Evolutionary conservation across 192 early-diverging fungal species (phyloP).

Genomic region (Spinellus fusiger): DNA sequence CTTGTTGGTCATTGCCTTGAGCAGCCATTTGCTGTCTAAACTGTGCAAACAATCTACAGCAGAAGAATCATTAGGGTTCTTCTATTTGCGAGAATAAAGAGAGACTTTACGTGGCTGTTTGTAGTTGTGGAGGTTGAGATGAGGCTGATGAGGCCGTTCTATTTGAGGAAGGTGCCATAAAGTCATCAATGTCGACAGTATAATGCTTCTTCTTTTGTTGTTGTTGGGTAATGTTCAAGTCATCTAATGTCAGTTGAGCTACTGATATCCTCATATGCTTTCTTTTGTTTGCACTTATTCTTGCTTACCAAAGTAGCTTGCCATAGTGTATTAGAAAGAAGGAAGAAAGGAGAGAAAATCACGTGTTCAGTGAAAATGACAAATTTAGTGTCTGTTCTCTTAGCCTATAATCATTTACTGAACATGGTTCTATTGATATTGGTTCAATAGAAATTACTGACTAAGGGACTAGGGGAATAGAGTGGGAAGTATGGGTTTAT

Average conservation of each 20-base stretch:
- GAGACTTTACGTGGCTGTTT: slow-evolving; percentile 14
- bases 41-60: slow-evolving; percentile 18
- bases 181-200: slow-evolving; percentile 23
- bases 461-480: no score
- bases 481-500: no score
- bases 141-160: neutral
- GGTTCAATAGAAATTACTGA: no score
- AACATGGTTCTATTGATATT: no score
- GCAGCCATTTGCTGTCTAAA: slow-evolving; percentile 23
- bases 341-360: neutral
- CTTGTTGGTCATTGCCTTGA: slow-evolving; percentile 25
- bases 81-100: neutral
- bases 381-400: neutral
- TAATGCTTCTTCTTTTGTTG: slow-evolving; percentile 7
- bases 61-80: neutral
- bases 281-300: neutral
- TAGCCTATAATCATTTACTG: neutral
- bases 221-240: slow-evolving; percentile 14
- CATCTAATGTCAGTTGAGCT: no score
- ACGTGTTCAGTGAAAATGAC: neutral
- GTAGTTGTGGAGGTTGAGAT: slow-evolving; percentile 8
- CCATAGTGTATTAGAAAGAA: slow-evolving; percentile 16
- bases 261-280: neutral
- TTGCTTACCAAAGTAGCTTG: slow-evolving; percentile 33
- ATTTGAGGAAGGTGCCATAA: slow-evolving; percentile 19